phyloP scores from a whole-genome alignment of 1,284 basidiomycete genomes.

The Ustilago esculenta region DNA sequence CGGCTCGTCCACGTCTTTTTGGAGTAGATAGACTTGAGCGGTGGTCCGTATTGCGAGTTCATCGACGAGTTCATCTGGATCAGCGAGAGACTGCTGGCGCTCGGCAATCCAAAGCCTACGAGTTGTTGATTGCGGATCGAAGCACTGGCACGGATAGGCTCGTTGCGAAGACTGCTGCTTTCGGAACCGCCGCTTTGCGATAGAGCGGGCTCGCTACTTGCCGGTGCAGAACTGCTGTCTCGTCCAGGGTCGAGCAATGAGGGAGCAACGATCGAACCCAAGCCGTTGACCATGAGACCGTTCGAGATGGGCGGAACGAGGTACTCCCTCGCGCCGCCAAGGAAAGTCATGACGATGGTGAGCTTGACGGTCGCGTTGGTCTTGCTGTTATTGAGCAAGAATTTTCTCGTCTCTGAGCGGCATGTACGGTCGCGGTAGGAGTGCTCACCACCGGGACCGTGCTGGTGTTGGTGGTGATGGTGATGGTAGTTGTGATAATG shows the following conservation, averaged over 20 bases:
- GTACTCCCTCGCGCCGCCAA: conserved; percentile 74
- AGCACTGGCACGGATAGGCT: conserved; percentile 18
- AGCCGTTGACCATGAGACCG: conserved; percentile 52
- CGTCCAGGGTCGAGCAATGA: conserved; percentile 11
- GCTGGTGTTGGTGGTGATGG: conserved; percentile 31
- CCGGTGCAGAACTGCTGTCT: neutral
- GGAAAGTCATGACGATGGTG: conserved; percentile 73
- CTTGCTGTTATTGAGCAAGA: conserved; percentile 78
- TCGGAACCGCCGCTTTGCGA: conserved; percentile 22
- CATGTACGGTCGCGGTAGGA: conserved; percentile 23
- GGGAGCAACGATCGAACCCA: conserved; percentile 25
- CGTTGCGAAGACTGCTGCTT: conserved; percentile 32
- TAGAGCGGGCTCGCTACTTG: conserved; percentile 5
- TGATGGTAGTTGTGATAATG: conserved; percentile 46
- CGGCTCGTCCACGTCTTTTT: conserved; percentile 35
- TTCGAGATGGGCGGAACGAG: conserved; percentile 68
- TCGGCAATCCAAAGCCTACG: conserved; percentile 21
- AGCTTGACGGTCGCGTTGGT: conserved; percentile 80
- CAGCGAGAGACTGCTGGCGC: conserved; percentile 36
- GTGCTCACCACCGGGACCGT: conserved; percentile 26
- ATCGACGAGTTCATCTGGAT: conserved; percentile 14
- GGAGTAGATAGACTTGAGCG: conserved; percentile 31
- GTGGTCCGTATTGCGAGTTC: conserved; percentile 27
- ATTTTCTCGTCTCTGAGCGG: conserved; percentile 73
- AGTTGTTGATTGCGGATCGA: conserved; percentile 19